Evolutionary conservation across 352 stramenopile species (phyloP).

Genomic region (Phytophthora pinifolia): DNA sequence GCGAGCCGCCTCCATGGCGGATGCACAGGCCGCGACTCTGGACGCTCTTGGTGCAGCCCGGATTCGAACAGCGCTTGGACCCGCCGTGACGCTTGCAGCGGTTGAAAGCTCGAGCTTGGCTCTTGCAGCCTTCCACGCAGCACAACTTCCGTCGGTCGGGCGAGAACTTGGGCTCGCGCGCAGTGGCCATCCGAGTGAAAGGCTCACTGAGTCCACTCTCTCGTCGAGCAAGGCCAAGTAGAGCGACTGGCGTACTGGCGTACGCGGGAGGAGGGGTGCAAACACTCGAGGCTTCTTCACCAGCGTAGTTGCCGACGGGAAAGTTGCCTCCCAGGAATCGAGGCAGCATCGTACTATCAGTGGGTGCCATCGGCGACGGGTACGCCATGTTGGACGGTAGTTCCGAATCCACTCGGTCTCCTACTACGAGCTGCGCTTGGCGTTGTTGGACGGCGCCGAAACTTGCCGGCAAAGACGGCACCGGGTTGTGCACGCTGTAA

Average conservation of each 20-base stretch:
- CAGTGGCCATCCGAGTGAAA: conserved; percentile 23
- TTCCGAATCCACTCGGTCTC: conserved; percentile 16
- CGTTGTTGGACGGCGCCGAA: conserved; percentile 18
- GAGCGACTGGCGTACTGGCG: too few species aligned
- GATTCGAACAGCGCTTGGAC: conserved; percentile 81
- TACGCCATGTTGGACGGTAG: too few species aligned
- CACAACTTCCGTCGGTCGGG: conserved; percentile 76
- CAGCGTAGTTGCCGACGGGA: neutral
- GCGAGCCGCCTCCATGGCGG: conserved; percentile 73
- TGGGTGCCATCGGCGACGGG: neutral
- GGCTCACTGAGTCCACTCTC: conserved; percentile 13
- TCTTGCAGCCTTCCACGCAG: conserved; percentile 72
- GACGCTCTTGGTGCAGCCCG: conserved; percentile 79
- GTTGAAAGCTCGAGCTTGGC: conserved; percentile 80
- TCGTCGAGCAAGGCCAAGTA: too few species aligned
- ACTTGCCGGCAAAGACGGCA: conserved; percentile 22
- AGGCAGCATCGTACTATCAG: neutral
- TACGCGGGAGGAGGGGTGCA: too few species aligned
- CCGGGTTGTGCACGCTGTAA: conserved; percentile 12
- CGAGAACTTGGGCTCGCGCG: conserved; percentile 52
- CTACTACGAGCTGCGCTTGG: conserved; percentile 9
- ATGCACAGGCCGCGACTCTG: conserved; percentile 71
- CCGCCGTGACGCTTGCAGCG: conserved; percentile 82
- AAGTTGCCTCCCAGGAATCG: conserved; percentile 8
- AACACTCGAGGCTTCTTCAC: neutral